phyloP scores from a whole-genome alignment of 164 flowering plant species.

The Aristolochia contorta region DNA sequence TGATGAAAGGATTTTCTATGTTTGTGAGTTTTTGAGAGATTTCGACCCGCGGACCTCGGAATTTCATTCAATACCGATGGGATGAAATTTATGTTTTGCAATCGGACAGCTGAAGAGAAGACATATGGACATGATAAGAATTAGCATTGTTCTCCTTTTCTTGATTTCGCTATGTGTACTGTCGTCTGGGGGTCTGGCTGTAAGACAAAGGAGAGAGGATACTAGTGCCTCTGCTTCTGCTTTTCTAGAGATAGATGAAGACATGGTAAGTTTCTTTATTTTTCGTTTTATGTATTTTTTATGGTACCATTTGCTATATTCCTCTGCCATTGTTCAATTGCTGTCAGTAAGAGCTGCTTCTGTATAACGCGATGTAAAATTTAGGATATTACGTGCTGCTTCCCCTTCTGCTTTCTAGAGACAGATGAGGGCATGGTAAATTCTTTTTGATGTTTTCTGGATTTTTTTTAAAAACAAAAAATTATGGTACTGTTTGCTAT shows the following conservation, averaged over 20 bases:
- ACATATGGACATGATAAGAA: conserved; percentile 26
- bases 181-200: conserved; percentile 11
- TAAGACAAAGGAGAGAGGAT: conserved; percentile 7
- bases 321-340: neutral
- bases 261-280: conserved; percentile 24
- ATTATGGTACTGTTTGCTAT: neutral
- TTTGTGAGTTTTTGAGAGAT: neutral
- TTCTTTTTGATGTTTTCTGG: neutral
- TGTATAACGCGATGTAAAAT: too few species aligned
- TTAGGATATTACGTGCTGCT: neutral
- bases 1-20: too few species aligned
- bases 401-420: conserved; percentile 11
- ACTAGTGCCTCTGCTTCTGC: neutral
- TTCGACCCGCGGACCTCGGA: neutral
- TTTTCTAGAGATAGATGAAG: conserved; percentile 20
- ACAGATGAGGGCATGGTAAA: conserved; percentile 32
- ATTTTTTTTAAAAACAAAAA: too few species aligned
- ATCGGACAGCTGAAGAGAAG: neutral
- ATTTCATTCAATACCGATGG: too few species aligned
- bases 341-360: too few species aligned
- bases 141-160: conserved; percentile 19
- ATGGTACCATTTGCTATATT: neutral
- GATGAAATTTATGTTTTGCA: neutral
- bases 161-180: conserved; percentile 21
- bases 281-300: neutral